Conservation (phyloP, 2,329 filamentous ascomycete genomes). For the Paecilomyces formosus region DNA sequence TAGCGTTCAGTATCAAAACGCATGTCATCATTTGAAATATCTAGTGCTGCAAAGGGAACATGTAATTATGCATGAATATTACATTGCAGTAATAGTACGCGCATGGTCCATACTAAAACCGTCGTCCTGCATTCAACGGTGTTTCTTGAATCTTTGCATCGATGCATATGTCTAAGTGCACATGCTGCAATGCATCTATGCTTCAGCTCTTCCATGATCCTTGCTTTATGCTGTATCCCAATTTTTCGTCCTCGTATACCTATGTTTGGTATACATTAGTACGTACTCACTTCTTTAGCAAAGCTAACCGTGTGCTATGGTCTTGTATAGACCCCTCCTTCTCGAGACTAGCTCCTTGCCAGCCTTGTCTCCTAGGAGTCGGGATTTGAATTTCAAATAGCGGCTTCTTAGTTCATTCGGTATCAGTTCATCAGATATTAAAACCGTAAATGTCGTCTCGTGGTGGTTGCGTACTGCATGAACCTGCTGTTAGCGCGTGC, state of each 20-base stretch:
- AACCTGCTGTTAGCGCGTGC: no score
- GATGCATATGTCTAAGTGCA: not conserved
- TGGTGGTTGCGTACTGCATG: not conserved
- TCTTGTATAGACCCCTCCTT: not conserved
- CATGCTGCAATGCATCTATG: not conserved
- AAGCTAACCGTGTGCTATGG: not conserved
- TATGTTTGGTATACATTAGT: not conserved
- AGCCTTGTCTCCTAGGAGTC: not conserved
- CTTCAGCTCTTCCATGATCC: not conserved
- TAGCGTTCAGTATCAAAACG: not conserved
- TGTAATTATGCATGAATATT: not conserved
- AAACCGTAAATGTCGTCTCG: no score
- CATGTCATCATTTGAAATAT: not conserved
- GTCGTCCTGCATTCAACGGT: not conserved
- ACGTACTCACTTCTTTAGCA: not conserved
- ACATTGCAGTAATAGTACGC: not conserved
- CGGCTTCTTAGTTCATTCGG: not conserved
- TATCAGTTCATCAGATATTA: not conserved
- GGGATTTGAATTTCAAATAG: not conserved
- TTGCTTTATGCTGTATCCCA: not conserved
- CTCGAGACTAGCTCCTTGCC: not conserved
- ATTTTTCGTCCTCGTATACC: not conserved
- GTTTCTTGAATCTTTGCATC: not conserved
- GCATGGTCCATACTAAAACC: not conserved
- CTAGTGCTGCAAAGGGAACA: not conserved